phyloP scores from a whole-genome alignment of 176 grass and related monocot species.

The Oryza meridionalis region DNA sequence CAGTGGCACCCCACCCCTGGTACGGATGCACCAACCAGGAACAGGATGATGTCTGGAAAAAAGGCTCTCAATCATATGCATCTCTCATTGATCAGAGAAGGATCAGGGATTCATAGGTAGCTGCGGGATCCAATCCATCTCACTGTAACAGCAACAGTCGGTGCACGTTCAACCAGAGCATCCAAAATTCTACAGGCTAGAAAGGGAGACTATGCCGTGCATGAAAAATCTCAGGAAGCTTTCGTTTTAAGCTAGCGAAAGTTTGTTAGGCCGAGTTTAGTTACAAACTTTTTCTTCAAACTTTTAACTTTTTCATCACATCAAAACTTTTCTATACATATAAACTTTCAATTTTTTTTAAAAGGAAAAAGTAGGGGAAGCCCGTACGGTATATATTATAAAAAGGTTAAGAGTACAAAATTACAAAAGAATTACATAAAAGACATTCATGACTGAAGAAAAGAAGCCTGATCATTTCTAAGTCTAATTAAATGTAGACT shows the following conservation, averaged over 20 bases:
- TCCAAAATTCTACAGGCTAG: background rate
- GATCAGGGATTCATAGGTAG: slow-evolving; percentile 30
- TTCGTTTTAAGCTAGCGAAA: slow-evolving; percentile 24
- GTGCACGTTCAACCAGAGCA: slow-evolving; percentile 3
- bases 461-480: too few relatives aligned
- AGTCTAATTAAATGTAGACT: too few relatives aligned
- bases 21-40: slow-evolving; percentile 30
- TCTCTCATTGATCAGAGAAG: slow-evolving; percentile 28
- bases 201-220: background rate
- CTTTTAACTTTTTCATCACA: too few relatives aligned
- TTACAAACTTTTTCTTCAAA: too few relatives aligned
- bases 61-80: slow-evolving; percentile 43
- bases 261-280: too few relatives aligned
- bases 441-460: too few relatives aligned
- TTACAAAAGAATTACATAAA: too few relatives aligned
- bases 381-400: too few relatives aligned
- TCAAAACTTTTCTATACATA: too few relatives aligned
- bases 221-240: background rate
- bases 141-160: background rate
- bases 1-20: slow-evolving; percentile 28
- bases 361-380: too few relatives aligned
- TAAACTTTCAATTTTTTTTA: too few relatives aligned
- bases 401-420: too few relatives aligned
- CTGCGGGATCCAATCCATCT: slow-evolving; percentile 26
- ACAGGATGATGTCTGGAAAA: slow-evolving; percentile 19